A percentile compares a stretch with the other conserved stretches of the same genome.
These are phyloP conservation scores for Yamadazyma conglobata DNA, from an alignment of 1,139 yeast genomes.

Conservation along the genomic window DNA sequence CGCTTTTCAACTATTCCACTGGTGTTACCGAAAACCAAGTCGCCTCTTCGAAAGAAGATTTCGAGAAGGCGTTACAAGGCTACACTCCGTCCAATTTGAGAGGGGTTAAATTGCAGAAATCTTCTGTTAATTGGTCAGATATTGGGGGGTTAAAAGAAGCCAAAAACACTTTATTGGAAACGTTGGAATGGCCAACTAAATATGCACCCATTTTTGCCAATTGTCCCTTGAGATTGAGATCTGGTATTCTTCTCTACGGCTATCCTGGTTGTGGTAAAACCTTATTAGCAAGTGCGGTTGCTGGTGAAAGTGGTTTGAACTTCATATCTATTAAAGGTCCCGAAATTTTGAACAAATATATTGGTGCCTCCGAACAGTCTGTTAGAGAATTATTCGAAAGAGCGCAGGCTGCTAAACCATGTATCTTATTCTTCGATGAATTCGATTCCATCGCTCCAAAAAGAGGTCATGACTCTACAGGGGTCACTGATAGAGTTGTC, in stretches of 20 bases:
- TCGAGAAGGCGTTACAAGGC: constrained; percentile 58
- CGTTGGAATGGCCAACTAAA: constrained; percentile 95
- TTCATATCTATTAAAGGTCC: constrained; percentile 96
- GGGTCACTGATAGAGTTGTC: constrained; percentile 96
- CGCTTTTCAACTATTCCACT: constrained; percentile 31
- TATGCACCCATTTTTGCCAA: constrained; percentile 90
- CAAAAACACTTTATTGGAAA: constrained; percentile 72
- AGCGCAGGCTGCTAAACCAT: constrained; percentile 93
- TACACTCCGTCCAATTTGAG: constrained; percentile 80
- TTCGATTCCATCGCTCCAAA: constrained; percentile 97
- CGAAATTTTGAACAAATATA: constrained; percentile 89
- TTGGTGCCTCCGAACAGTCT: constrained; percentile 96
- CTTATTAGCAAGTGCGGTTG: constrained; percentile 86
- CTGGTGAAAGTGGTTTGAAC: constrained; percentile 90
- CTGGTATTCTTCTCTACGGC: constrained; percentile 88
- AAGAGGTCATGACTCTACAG: constrained; percentile 97
- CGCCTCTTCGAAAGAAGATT: constrained; percentile 29
- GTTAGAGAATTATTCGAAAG: constrained; percentile 90
- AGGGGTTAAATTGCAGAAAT: constrained; percentile 82
- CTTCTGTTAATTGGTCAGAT: constrained; percentile 75
- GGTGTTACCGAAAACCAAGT: constrained; percentile 14
- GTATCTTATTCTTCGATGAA: constrained; percentile 91
- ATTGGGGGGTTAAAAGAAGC: constrained; percentile 86
- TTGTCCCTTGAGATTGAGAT: constrained; percentile 82
- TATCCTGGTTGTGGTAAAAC: constrained; percentile 99